phyloP scores from a whole-genome alignment of 148 eudicot species.

The Vaccinium vitisidaea region DNA sequence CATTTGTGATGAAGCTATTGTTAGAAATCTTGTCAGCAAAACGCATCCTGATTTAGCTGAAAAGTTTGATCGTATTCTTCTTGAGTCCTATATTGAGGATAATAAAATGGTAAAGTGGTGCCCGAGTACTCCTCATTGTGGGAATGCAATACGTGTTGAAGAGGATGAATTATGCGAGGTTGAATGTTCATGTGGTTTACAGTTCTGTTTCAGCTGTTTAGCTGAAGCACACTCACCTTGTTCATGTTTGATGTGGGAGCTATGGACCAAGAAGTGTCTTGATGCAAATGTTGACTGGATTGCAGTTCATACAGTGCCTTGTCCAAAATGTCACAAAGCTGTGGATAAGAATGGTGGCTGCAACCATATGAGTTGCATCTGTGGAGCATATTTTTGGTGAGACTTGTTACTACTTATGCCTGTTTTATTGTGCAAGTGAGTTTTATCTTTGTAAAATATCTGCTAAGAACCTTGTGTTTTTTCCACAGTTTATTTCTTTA shows the following conservation, averaged over 20 bases:
- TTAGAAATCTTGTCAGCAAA: conserved; percentile 52
- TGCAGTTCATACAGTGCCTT: conserved; percentile 53
- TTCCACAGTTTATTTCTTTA: neutral
- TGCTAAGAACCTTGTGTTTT: conserved; percentile 11
- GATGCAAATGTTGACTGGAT: conserved; percentile 68
- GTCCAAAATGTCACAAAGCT: conserved; percentile 68
- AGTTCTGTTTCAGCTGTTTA: conserved; percentile 69
- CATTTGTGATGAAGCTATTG: conserved; percentile 62
- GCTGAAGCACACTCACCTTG: conserved; percentile 78
- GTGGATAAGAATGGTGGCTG: conserved; percentile 87
- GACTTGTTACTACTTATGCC: conserved; percentile 12
- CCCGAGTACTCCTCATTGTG: conserved; percentile 77
- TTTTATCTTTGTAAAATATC: neutral
- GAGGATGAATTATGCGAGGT: conserved; percentile 61
- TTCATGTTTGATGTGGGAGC: conserved; percentile 74
- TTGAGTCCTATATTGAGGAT: conserved; percentile 78
- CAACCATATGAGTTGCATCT: conserved; percentile 60
- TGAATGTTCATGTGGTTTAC: conserved; percentile 69
- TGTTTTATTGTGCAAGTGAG: neutral
- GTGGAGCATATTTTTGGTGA: conserved; percentile 71
- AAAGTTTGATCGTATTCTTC: conserved; percentile 67
- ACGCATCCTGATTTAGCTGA: conserved; percentile 50
- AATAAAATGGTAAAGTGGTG: conserved; percentile 78
- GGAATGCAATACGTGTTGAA: conserved; percentile 77
- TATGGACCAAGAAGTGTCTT: conserved; percentile 64